Evolutionary conservation across 2,329 filamentous ascomycete genomes (phyloP), one percentile per base, ranked within the genome.

Genomic region (Lasiodiplodia sp.): DNA sequence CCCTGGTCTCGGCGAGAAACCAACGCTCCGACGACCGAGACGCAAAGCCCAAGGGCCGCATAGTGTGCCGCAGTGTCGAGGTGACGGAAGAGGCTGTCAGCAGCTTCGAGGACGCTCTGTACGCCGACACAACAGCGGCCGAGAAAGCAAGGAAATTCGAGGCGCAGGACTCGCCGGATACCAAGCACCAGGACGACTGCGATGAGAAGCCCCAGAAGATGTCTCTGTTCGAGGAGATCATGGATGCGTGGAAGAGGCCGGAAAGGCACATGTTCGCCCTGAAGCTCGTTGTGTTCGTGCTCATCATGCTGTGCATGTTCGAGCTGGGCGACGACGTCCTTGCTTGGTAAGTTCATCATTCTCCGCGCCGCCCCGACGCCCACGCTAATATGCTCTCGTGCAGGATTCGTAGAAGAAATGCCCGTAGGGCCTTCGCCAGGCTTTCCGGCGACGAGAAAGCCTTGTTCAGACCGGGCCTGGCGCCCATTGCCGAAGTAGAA

Each of bases 241-340:
- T 52, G 23, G 66, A 68, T n/a, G 66, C 66, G 14, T 53, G 56
- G 56, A 31, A 51, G 18, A 28, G 60, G 28, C 65, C 67, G 11
- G 51, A 64, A 21, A 56, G 55, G 67, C 58, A 64, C 21, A 31
- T 68, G 37, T 44, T 65, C n/a, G 58, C 67, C 11, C 52, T 68
- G 49, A 49, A 57, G 37, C 34, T 68, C 16, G 34, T 68, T 10
- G 58, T 68, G 11, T 40, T 65, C 14, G 58, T 65, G 37, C 58
- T 68, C 34, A 60, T 68, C 28, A 34, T 68, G 47, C 40, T 68
- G 58, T 68, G 67, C 60, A 47, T 68, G 58, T 34, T 68, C 37
- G 67, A 68, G 52, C 38, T 65, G 10, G 67, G 58, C 8, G 67
- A 65, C 7, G 51, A 68, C 14, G 18, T 68, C 47, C 6, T 63